Evolutionary conservation across 345 rosid species (phyloP).

Genomic region (Camelina sativa): DNA sequence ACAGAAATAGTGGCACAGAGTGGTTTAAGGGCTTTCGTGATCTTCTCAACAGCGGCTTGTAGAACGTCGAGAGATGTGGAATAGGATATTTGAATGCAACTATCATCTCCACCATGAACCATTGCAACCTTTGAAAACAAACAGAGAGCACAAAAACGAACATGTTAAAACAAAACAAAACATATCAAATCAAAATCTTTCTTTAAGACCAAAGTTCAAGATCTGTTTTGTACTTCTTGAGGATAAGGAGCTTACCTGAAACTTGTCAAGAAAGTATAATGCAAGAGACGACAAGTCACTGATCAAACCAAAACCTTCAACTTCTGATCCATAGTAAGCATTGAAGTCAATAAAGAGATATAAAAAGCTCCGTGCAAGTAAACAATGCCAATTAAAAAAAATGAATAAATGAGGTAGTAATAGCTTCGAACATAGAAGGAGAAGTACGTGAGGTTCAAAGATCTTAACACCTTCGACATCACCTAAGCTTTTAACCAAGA

Average conservation of each 20-base stretch:
- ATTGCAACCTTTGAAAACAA: constrained; percentile 67
- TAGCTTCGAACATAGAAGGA: background rate
- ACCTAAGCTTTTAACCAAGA: constrained; percentile 74
- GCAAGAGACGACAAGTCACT: constrained; percentile 67
- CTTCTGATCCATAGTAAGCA: constrained; percentile 77
- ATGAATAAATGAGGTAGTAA: background rate
- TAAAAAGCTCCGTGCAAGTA: constrained; percentile 83
- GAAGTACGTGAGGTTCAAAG: constrained; percentile 83
- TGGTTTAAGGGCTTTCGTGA: constrained; percentile 67
- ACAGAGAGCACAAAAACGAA: constrained; percentile 6
- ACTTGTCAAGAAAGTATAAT: constrained; percentile 60
- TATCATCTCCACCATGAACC: constrained; percentile 97
- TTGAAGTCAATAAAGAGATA: constrained; percentile 88
- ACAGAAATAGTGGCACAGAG: constrained; percentile 62
- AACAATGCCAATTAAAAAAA: constrained; percentile 3
- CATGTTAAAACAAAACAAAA: no score
- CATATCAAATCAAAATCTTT: background rate
- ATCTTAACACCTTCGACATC: constrained; percentile 80
- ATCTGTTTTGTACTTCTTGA: background rate
- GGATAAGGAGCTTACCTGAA: constrained; percentile 33
- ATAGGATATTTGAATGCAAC: constrained; percentile 83
- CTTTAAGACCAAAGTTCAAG: background rate
- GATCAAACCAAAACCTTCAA: constrained; percentile 79
- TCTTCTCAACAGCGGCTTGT: constrained; percentile 79
- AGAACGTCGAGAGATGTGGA: constrained; percentile 80